Base-by-base conservation (phyloP, 768 basidiomycete genomes). In the Suillus cothurnatus region DNA sequence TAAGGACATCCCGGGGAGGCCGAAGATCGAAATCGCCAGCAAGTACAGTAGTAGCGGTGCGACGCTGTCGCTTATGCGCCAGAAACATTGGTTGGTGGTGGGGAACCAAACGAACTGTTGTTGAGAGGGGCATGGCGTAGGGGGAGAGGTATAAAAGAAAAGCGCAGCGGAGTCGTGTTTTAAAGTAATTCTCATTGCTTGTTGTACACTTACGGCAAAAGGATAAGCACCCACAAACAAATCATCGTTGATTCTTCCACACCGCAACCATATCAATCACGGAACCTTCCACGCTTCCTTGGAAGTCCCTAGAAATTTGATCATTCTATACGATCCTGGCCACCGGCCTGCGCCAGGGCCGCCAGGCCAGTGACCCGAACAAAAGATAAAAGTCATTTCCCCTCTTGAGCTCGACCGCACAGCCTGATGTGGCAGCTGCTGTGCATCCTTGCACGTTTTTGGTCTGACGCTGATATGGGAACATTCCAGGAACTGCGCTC, bases 1-100 rank as follows among this genome's bases (percentile, higher is more conserved):
- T 93, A 68, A 94, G 82, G 67, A 90, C 90, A 77, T 93, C 91
- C 73, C 92, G 85, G 43, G 82, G 72, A 0, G 89, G 87, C 23
- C 83, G 83, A 6, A 82, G 74, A 79, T 93, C 92, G 75, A 91
- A 92, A 73, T 82, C 79, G 69, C 92, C 92, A 0, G 91, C 87
- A 77, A 93, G 85, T 49, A 93, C 88, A 11, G 87, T 74, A 9
- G 92, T 94, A 52, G 92, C 92, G 57, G 85, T 88, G 65, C 92
- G 88, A 26, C 84, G 81, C 4, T 71, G 75, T 34, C 78, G 77
- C 65, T 81, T 83, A 66, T 71, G 61, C 12, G 74, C 68, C 52
- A 67, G 73, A 57, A 70, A 34, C 3, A 61, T 31, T 38, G 61
- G 65, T 11, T 69, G 62, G 43, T 67, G 52, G 61, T 49, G 64